A percentile compares a stretch with the other conserved stretches of the same genome.
Conservation (phyloP, 2,329 filamentous ascomycete species). For the Hypoxylon sp. region DNA sequence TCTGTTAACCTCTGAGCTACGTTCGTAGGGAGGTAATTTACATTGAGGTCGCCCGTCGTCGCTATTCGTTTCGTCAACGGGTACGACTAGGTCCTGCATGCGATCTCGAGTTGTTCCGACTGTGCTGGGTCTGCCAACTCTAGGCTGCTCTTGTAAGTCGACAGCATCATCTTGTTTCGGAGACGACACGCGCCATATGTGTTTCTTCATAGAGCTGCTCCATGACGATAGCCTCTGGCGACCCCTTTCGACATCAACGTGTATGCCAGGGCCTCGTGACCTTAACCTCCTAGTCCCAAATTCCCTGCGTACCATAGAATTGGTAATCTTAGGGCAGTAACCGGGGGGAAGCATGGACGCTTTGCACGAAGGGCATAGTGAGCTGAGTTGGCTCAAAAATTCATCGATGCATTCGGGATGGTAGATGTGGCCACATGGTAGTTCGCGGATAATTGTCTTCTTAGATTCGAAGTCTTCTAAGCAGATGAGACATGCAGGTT, state of each 20-base stretch:
- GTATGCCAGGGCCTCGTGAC: slow-evolving; percentile 63
- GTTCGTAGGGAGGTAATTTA: slow-evolving; percentile 37
- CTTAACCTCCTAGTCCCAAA: slow-evolving; percentile 75
- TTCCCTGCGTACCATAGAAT: slow-evolving; percentile 88
- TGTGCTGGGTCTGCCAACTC: slow-evolving; percentile 20
- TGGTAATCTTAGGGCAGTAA: slow-evolving; percentile 80
- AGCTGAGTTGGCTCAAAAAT: slow-evolving; percentile 83
- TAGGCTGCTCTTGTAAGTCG: slow-evolving; percentile 46
- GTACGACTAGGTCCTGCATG: slow-evolving; percentile 51
- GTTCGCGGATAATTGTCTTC: slow-evolving; percentile 81
- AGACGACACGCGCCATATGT: slow-evolving; percentile 36
- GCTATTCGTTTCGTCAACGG: slow-evolving; percentile 53
- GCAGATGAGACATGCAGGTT: slow-evolving; percentile 92
- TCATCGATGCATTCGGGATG: slow-evolving; percentile 93
- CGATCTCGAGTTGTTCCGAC: slow-evolving; percentile 45
- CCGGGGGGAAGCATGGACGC: slow-evolving; percentile 80
- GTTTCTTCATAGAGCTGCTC: slow-evolving; percentile 45
- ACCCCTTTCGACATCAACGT: slow-evolving; percentile 52
- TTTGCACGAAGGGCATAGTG: slow-evolving; percentile 93
- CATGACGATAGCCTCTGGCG: slow-evolving; percentile 48
- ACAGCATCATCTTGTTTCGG: slow-evolving; percentile 44
- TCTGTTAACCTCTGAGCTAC: slow-evolving; percentile 39
- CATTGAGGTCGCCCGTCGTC: slow-evolving; percentile 54
- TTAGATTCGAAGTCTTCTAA: slow-evolving; percentile 82
- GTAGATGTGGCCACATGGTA: slow-evolving; percentile 93